Evolutionary conservation across 2,329 filamentous ascomycete species (phyloP).

Genomic region (Trematosphaeria pertusa): DNA sequence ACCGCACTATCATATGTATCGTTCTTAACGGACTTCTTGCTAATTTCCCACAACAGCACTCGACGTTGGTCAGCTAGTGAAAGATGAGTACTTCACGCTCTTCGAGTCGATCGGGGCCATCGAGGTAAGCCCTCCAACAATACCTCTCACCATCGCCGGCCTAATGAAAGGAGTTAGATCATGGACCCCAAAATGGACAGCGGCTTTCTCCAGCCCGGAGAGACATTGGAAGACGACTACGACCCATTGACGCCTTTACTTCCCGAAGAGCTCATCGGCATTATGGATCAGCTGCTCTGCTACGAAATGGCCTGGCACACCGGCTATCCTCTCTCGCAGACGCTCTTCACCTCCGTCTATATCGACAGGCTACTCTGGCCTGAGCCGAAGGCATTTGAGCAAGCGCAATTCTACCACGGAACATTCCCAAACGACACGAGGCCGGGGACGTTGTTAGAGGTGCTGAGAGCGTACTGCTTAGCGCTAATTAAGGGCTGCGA

Average conservation of each 20-base stretch:
- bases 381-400: slow-evolving; percentile 66
- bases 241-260: slow-evolving; percentile 72
- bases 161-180: slow-evolving; percentile 66
- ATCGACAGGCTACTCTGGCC: slow-evolving; percentile 83
- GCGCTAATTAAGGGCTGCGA: slow-evolving; percentile 83
- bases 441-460: slow-evolving; percentile 48
- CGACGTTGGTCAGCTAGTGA: slow-evolving; percentile 81
- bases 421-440: slow-evolving; percentile 25
- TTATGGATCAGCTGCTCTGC: slow-evolving; percentile 91
- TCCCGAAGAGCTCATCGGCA: slow-evolving; percentile 83
- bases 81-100: slow-evolving; percentile 92
- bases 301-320: slow-evolving; percentile 98
- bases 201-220: slow-evolving; percentile 78
- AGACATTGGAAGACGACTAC: slow-evolving; percentile 84
- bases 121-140: slow-evolving; percentile 58
- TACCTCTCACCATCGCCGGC: neutral
- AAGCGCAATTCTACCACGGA: slow-evolving; percentile 66
- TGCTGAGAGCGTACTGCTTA: slow-evolving; percentile 86
- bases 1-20: neutral
- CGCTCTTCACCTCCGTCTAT: slow-evolving; percentile 90
- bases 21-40: neutral
- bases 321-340: slow-evolving; percentile 95
- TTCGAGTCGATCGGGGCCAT: slow-evolving; percentile 92
- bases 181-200: slow-evolving; percentile 99
- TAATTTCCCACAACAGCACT: slow-evolving; percentile 62